Base-by-base conservation (phyloP, 1,139 yeast genomes). In the Groenewaldozyma auringiensis region DNA sequence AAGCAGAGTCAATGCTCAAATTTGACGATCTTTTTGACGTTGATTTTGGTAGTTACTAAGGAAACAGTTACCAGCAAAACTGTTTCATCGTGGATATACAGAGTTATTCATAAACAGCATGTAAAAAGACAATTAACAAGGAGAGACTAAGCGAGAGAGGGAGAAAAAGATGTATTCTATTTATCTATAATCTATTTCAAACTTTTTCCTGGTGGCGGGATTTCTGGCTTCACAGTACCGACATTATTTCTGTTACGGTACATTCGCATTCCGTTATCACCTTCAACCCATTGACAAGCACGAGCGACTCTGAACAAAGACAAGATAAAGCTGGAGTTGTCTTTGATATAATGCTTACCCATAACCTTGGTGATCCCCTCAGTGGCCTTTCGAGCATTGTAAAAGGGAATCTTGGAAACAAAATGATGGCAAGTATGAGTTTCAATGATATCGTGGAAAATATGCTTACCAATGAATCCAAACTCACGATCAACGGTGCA, bases 351-450 rank as follows among this genome's bases (percentile, higher is more conserved):
- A 67, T 83, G 87, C 53, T 76, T 75, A 56, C 95, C 95, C 83
- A 86, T 78, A 48, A 84, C 94, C 67, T 81, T 78, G 68, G 75
- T 78, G 63, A 85, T 81, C 37, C 87, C 92, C 45, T 70, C 83
- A 46, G 85, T 75, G 41, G 92, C 95, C 62, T 79, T 80, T 66
- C 92, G 78, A 37, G 84, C 94, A 57, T 84, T 79, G 73, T 85
- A 85, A 69, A 85, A 85, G 46, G 95, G 95, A 54, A 85, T 83
- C 66, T 94, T 75, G 9, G 89, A 81, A 47, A 82, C 83, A 65
- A 78, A 84, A 67, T 85, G 95, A 68, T 85, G 95, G 60, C 83
- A 75, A 45, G 85, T 94, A 61, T 85, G 95, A 47, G 95, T 85
- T 72, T 86, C 95, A 58, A 85, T 83, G 59, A 85, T 85, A 62